Conservation (phyloP, 306 rosid genomes). For the Begonia fuchsioides region DNA sequence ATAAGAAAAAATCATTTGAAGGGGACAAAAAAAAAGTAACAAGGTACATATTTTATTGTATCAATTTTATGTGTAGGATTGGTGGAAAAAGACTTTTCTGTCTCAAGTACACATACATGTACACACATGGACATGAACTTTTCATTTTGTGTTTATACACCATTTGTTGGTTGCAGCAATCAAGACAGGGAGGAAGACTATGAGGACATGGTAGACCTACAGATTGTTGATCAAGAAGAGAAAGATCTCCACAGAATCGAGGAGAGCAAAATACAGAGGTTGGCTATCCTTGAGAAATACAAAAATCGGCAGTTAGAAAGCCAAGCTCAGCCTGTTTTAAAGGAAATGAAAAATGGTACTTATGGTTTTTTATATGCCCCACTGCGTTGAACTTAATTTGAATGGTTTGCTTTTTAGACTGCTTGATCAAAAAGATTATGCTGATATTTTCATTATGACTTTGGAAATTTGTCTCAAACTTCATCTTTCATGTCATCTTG, state of each 20-base stretch:
- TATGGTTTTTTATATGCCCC: too few relatives aligned
- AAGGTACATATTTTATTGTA: not conserved
- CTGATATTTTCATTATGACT: too few relatives aligned
- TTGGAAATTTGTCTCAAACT: too few relatives aligned
- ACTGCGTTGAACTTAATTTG: too few relatives aligned
- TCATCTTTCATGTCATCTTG: too few relatives aligned
- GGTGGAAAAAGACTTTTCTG: not conserved
- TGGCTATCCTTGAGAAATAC: conserved; percentile 84
- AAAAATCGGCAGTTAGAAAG: conserved; percentile 37
- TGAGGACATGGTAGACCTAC: conserved; percentile 39
- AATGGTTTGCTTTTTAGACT: too few relatives aligned
- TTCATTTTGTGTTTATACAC: not conserved
- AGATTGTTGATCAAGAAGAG: conserved; percentile 72
- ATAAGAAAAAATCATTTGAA: conserved; percentile 16
- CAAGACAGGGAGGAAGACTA: conserved; percentile 56
- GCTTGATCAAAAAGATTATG: too few relatives aligned
- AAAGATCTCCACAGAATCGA: conserved; percentile 84
- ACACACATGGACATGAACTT: not conserved
- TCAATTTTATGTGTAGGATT: not conserved
- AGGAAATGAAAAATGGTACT: conserved; percentile 36
- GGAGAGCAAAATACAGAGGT: conserved; percentile 81
- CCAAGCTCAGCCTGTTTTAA: conserved; percentile 22
- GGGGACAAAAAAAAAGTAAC: conserved; percentile 16
- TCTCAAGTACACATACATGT: too few relatives aligned
- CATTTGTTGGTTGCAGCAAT: conserved; percentile 26